These are phyloP conservation scores for Mallotus repandus DNA, from an alignment of 441 rosid genomes.

Conservation along the genomic window DNA sequence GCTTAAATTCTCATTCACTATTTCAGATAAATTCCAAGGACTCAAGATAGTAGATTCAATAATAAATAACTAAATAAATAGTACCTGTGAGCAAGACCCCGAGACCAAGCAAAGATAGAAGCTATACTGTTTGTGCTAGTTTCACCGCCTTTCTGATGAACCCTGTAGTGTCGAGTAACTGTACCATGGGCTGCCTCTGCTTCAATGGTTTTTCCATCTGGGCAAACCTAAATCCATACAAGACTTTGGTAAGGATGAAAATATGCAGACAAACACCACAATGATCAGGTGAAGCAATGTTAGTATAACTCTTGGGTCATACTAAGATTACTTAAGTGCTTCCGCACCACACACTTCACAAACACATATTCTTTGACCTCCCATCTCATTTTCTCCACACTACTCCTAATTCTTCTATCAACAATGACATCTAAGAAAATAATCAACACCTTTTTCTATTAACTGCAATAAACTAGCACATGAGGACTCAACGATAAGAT, in stretches of 20 bases:
- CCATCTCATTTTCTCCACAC: not conserved
- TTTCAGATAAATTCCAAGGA: not conserved
- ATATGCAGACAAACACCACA: too few species aligned
- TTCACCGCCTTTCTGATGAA: constrained; percentile 92
- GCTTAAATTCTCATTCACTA: not conserved
- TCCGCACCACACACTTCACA: not conserved
- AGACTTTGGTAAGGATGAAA: not conserved
- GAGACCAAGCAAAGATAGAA: constrained; percentile 93
- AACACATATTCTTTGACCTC: not conserved
- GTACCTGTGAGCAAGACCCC: constrained; percentile 91
- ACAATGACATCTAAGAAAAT: not conserved
- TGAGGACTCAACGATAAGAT: too few species aligned
- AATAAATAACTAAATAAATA: not conserved
- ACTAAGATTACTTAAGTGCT: not conserved
- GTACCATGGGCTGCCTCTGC: constrained; percentile 98
- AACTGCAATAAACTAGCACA: too few species aligned
- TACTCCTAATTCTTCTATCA: constrained; percentile 11
- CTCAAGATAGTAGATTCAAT: not conserved
- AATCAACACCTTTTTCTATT: not conserved
- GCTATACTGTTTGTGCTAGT: constrained; percentile 98
- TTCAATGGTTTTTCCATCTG: constrained; percentile 88
- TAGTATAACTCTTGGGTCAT: too few species aligned
- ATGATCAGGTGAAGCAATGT: too few species aligned
- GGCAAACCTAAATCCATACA: constrained; percentile 61
- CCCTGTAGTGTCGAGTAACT: constrained; percentile 85